A percentile compares a stretch with the other conserved stretches of the same genome.
Conservation (phyloP, 176 grass and related monocot genomes). For the Poa pratensis region DNA sequence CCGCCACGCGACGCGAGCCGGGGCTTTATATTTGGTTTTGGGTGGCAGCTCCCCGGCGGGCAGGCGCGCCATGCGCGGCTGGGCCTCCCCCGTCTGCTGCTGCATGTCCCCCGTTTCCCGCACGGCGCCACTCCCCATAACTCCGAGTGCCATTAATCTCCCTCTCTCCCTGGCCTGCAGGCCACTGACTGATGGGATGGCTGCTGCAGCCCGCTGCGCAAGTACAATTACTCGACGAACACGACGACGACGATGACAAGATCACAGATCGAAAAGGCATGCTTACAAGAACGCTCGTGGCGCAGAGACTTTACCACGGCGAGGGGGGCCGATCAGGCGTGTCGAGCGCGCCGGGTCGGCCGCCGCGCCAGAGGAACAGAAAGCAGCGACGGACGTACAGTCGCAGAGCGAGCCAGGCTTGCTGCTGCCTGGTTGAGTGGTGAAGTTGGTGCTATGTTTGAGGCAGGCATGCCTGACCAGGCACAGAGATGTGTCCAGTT, state of each 20-base stretch:
- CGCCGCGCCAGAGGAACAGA: constrained; percentile 42
- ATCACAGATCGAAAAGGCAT: neutral
- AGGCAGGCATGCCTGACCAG: neutral
- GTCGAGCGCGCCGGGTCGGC: neutral
- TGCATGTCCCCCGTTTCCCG: constrained; percentile 1
- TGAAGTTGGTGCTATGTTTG: neutral
- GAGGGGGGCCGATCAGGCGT: too few relatives aligned
- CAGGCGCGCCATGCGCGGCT: constrained; percentile 45
- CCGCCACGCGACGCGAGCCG: constrained; percentile 27
- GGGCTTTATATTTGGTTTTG: constrained; percentile 38
- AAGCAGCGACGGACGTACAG: constrained; percentile 35
- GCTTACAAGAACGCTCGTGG: neutral
- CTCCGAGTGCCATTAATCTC: neutral
- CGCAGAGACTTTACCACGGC: neutral
- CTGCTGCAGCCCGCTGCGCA: neutral
- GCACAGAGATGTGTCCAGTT: constrained; percentile 10
- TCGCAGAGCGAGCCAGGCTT: constrained; percentile 7
- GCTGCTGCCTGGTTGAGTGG: neutral
- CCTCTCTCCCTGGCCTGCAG: neutral
- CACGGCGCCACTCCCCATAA: constrained; percentile 38
- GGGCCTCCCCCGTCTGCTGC: neutral
- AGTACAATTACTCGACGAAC: neutral
- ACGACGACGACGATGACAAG: neutral
- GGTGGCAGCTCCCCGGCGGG: constrained; percentile 23
- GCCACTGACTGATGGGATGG: constrained; percentile 20